Conservation (phyloP, 1,284 basidiomycete genomes). For the Paramarasmius palmivorus region DNA sequence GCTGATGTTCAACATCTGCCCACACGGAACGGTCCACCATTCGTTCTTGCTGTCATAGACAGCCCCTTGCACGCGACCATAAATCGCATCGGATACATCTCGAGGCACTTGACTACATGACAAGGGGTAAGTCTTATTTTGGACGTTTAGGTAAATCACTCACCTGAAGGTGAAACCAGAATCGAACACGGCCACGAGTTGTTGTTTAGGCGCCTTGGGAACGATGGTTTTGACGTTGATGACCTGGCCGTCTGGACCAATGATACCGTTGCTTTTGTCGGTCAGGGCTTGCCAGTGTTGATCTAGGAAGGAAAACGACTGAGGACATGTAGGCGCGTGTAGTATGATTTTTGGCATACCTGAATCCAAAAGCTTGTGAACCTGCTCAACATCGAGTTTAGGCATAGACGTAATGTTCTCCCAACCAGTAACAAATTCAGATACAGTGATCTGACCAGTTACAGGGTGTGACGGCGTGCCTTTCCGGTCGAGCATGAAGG, state of each 20-base stretch:
- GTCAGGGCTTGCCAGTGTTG: constrained; percentile 80
- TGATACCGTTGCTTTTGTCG: constrained; percentile 58
- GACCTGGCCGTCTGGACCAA: constrained; percentile 70
- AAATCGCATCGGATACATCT: constrained; percentile 73
- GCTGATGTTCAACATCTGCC: constrained; percentile 66
- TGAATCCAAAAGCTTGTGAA: constrained; percentile 50
- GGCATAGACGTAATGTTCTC: constrained; percentile 63
- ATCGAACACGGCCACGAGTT: constrained; percentile 73
- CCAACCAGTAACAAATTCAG: constrained; percentile 57
- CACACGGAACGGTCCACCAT: constrained; percentile 75
- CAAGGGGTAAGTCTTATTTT: background rate
- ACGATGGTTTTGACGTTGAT: constrained; percentile 67
- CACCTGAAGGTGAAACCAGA: constrained; percentile 63
- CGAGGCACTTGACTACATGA: constrained; percentile 61
- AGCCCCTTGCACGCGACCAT: constrained; percentile 76
- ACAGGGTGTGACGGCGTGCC: constrained; percentile 45
- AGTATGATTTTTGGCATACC: constrained; percentile 24
- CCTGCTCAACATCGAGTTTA: constrained; percentile 66
- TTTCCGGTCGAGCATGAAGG: constrained; percentile 64
- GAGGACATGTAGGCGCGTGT: background rate
- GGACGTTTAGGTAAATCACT: background rate
- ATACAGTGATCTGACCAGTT: constrained; percentile 60
- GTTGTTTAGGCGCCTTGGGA: constrained; percentile 58
- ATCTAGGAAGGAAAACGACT: constrained; percentile 35
- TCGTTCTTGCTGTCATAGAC: constrained; percentile 57